These are phyloP conservation scores for Oryza australiensis DNA, from an alignment of 176 grass and related monocot species.

Conservation along the genomic window DNA sequence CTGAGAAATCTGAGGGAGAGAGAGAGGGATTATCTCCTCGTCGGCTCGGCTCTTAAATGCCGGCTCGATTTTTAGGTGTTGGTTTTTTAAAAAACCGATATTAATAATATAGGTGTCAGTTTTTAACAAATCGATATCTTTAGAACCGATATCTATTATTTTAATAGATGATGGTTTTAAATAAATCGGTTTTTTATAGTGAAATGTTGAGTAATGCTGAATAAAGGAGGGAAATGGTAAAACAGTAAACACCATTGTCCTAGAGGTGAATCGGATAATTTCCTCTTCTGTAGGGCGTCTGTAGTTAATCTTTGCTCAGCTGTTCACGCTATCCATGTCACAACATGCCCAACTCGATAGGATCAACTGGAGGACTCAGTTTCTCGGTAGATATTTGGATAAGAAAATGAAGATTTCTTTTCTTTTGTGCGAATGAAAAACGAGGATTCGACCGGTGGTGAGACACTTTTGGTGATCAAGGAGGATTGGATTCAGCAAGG, in stretches of 20 bases:
- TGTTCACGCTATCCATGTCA: background rate
- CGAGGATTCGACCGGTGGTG: background rate
- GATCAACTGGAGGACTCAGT: background rate
- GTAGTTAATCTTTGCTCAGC: background rate
- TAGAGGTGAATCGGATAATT: background rate
- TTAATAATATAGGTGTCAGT: too few relatives aligned
- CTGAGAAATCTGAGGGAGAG: too few relatives aligned
- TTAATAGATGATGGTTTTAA: too few relatives aligned
- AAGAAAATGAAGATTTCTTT: background rate
- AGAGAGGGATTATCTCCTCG: too few relatives aligned
- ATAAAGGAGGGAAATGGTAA: background rate
- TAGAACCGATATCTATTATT: too few relatives aligned
- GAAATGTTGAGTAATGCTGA: background rate
- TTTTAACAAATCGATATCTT: too few relatives aligned
- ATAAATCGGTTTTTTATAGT: too few relatives aligned
- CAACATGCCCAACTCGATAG: background rate
- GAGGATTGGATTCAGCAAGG: too few relatives aligned
- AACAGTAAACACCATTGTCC: background rate
- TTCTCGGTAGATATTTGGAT: background rate
- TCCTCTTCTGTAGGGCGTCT: background rate
- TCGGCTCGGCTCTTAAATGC: too few relatives aligned
- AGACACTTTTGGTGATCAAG: background rate
- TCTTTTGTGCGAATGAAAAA: background rate
- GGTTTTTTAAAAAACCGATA: too few relatives aligned
- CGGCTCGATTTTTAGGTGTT: too few relatives aligned